These are phyloP conservation scores for Phytophthora pinifolia DNA, from an alignment of 352 stramenopile species.

Conservation along the genomic window DNA sequence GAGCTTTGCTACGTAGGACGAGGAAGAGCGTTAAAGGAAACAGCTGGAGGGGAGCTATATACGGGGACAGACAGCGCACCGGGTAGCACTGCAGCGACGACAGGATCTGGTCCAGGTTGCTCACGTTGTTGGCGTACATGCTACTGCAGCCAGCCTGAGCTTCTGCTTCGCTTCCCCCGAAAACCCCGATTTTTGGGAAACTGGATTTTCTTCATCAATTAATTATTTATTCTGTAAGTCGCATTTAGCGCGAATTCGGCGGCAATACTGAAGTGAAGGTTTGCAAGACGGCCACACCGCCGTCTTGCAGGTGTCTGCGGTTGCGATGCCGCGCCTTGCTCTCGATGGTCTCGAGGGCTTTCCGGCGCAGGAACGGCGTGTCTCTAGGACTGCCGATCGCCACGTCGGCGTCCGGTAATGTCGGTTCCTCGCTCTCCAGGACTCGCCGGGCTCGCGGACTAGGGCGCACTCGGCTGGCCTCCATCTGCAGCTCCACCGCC, in stretches of 20 bases:
- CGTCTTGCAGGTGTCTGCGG: conserved; percentile 40
- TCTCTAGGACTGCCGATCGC: conserved; percentile 61
- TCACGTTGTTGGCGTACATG: conserved; percentile 87
- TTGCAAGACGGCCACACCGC: conserved; percentile 44
- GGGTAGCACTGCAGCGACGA: conserved; percentile 84
- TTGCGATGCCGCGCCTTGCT: conserved; percentile 31
- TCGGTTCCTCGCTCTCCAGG: conserved; percentile 5
- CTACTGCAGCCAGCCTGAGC: conserved; percentile 2
- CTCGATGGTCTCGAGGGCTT: conserved; percentile 56
- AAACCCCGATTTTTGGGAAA: conserved; percentile 1
- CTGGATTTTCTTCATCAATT: conserved; percentile 2
- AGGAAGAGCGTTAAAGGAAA: not conserved
- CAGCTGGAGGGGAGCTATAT: not conserved
- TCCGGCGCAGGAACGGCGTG: conserved; percentile 68
- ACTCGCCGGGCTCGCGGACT: not conserved
- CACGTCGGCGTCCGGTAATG: conserved; percentile 35
- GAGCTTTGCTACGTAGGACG: conserved; percentile 63
- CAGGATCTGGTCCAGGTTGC: conserved; percentile 87
- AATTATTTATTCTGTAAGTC: not conserved
- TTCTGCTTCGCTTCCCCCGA: not conserved
- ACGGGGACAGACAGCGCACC: conserved; percentile 30
- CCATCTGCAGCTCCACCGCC: conserved; percentile 15
- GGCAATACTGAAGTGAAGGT: conserved; percentile 17
- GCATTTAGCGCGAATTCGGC: conserved; percentile 8
- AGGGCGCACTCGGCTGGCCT: conserved; percentile 5